Percentiles rank a stretch among this genome's conserved stretches.
These are phyloP conservation scores for Leishmania turanica DNA, from an alignment of 208 protist genomes.

Conservation along the genomic window DNA sequence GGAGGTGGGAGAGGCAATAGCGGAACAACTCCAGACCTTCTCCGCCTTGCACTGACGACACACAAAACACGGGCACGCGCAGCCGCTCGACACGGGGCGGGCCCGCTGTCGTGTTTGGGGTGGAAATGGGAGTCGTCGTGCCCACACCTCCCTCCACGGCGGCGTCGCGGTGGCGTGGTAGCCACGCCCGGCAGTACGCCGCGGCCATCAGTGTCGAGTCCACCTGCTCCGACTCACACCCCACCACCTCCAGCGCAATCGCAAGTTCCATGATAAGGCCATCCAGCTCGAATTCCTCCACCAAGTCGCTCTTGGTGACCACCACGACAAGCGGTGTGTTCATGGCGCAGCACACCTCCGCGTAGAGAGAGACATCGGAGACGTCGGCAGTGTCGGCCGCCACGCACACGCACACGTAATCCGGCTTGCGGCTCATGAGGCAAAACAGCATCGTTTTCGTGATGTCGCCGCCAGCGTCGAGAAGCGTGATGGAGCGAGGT, in stretches of 20 bases:
- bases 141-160: constrained; percentile 36
- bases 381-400: constrained; percentile 44
- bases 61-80: constrained; percentile 62
- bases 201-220: constrained; percentile 30
- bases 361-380: constrained; percentile 67
- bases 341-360: constrained; percentile 93
- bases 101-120: not conserved
- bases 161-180: constrained; percentile 33
- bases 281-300: constrained; percentile 93
- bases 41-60: constrained; percentile 59
- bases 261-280: constrained; percentile 86
- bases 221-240: constrained; percentile 48
- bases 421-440: constrained; percentile 91
- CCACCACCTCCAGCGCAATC: constrained; percentile 43
- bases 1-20: constrained; percentile 47
- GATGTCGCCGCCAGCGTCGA: constrained; percentile 83
- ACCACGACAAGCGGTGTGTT: constrained; percentile 92
- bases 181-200: constrained; percentile 33
- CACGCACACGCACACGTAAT: constrained; percentile 89
- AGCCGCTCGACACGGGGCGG: constrained; percentile 39
- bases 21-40: constrained; percentile 60
- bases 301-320: constrained; percentile 95
- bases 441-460: constrained; percentile 90
- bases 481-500: constrained; percentile 49
- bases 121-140: not conserved